Base-by-base conservation (phyloP, 2,329 filamentous ascomycete species). In the Aspergillus bombycis region DNA sequence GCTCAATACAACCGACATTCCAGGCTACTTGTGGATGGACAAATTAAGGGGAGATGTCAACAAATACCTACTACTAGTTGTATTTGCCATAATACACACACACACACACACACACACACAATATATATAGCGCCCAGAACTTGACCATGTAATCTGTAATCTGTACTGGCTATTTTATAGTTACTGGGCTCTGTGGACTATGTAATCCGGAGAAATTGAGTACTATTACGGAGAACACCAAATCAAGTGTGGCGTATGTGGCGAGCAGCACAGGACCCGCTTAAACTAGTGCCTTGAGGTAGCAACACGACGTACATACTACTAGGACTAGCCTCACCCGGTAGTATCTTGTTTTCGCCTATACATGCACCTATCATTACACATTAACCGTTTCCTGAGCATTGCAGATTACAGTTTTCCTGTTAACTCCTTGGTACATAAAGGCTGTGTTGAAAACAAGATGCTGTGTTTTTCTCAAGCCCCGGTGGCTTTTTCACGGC, bases 391-490 rank as follows among this genome's bases (percentile, higher is more conserved):
- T 23, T 26, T 41, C 16, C 30, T 14, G 38, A 55, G 16, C 38
- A n/a, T 41, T 41, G 19, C 38, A 16, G 19, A n/a, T 16, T n/a
- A n/a, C 32, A 34, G 5, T 36, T 52, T 30, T 30, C 14, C 19
- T 23, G 11, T 16, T 26, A n/a, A 16, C 32, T 55, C 19, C 26
- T 19, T 28, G 14, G 52, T 26, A 34, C 28, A 26, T 12, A 23
- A 54, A 14, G 32, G 12, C 4, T 65, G 57, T 48, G n/a, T 55
- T 41, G 43, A 45, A 38, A 56, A 41, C 45, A 58, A 53, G 60
- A 75, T 76, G 70, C 61, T 67, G 16, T 36, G 36, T 54, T 62
- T 75, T 43, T 52, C 71, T 63, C 74, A 71, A 54, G 41, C 62
- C 48, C 65, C 64, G 23, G 57, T 67, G 62, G 62, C 63, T 56